Evolutionary conservation across 352 stramenopile species (phyloP), one percentile per base, ranked within the genome.

Genomic region (Phytophthora boehmeriae): DNA sequence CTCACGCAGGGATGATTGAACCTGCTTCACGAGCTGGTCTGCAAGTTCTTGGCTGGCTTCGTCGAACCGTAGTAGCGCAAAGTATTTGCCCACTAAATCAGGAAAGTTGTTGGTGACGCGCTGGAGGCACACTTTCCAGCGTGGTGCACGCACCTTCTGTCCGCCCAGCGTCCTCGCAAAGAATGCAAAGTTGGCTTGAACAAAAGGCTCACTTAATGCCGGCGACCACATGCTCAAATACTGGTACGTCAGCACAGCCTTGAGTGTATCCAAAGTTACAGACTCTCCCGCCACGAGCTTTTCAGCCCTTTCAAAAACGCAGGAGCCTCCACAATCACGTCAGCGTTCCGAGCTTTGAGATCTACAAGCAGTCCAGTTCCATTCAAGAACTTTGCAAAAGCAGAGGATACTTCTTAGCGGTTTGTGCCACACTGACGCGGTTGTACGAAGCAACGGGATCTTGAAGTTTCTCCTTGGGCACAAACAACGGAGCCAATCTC

Each of bases 371-470:
- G 58, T 0, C 62, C 66, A 0, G 82, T 80, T 14, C 84, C 86
- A 19, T 78, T 76, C 1, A 95, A 14, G 47, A 77, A 90, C 16
- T 54, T 62, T 1, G 65, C 69, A 32, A 97, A 5, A 89, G 39
- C 10, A 90, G 48, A 4, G 86, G 86, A 48, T 90, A 92, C 36
- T 56, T 44, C 0, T 56, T 38, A 10, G 67, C 61, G 4, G 75
- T 77, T 13, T 90, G 67, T 1, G 70, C 48, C n/a, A 98, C 72
- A 8, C 65, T 73, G 57, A 97, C 83, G 51, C 88, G 84, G 50
- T 98, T 98, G 76, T 98, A 98, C 5, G 89, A 97, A 17, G 75
- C 77, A 2, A 90, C 53, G 0, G 93, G 92, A 75, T 98, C 90
- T 36, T 89, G 72, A 19, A 96, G 82, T 34, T 96, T 68, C 34